Conservation (phyloP, 2,329 filamentous ascomycete genomes). For the Xylariaceae sp. region DNA sequence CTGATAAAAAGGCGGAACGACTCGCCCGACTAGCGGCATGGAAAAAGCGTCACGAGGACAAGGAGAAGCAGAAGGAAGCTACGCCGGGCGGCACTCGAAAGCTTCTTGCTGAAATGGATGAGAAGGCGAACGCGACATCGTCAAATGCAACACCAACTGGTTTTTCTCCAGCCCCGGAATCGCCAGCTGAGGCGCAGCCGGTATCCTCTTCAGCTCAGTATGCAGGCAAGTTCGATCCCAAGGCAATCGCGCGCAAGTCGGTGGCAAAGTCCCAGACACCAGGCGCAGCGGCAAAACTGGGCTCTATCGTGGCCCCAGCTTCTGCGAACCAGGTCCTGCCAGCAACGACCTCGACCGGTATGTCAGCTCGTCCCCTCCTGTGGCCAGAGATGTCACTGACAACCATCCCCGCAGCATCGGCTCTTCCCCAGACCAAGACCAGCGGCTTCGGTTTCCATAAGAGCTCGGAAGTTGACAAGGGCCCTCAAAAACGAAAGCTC, state of each 20-base stretch:
- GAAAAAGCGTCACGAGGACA: conserved; percentile 84
- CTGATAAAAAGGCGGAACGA: conserved; percentile 73
- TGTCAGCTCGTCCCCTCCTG: conserved; percentile 14
- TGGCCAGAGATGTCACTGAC: conserved; percentile 22
- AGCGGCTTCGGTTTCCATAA: conserved; percentile 81
- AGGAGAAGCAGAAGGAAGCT: conserved; percentile 66
- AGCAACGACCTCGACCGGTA: conserved; percentile 34
- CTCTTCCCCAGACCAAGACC: conserved; percentile 66
- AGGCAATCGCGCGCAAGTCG: conserved; percentile 77
- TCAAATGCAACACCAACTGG: conserved; percentile 46
- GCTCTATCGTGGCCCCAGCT: conserved; percentile 38
- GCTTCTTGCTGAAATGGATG: conserved; percentile 68
- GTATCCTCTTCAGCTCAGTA: conserved; percentile 55
- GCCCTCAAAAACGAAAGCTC: conserved; percentile 65
- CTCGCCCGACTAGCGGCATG: conserved; percentile 80
- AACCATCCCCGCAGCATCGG: conserved; percentile 36
- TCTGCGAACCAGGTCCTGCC: conserved; percentile 30
- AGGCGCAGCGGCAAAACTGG: conserved; percentile 48
- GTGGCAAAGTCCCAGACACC: conserved; percentile 52
- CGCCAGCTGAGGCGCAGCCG: conserved; percentile 41
- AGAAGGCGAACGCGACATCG: conserved; percentile 50
- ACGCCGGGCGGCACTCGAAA: conserved; percentile 60
- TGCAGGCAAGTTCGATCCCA: conserved; percentile 79
- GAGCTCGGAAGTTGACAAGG: conserved; percentile 59
- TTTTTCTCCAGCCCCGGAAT: conserved; percentile 42